Evolutionary conservation across 345 rosid genomes (phyloP).

Genomic region (Populus tremula): DNA sequence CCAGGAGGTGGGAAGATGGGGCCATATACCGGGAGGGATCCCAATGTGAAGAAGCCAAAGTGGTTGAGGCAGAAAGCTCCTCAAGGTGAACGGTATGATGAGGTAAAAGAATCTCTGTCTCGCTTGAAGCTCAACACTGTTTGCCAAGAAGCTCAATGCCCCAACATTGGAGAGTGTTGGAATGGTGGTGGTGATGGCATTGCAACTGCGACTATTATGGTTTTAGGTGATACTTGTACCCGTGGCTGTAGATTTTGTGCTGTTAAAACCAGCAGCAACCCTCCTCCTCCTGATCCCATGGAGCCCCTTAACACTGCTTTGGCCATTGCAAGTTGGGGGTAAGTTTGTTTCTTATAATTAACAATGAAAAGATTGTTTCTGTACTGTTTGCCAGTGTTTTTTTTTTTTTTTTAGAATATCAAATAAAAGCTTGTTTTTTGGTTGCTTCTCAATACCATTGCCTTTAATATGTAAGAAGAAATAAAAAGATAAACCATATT

Average conservation of each 20-base stretch:
- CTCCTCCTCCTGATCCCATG: conserved; percentile 87
- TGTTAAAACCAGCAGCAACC: conserved; percentile 91
- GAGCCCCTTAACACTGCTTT: conserved; percentile 90
- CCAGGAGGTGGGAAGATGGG: conserved; percentile 48
- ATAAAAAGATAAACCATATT: not conserved
- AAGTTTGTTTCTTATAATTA: conserved; percentile 13
- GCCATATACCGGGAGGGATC: conserved; percentile 80
- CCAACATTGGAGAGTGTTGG: conserved; percentile 99
- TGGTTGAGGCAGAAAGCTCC: conserved; percentile 97
- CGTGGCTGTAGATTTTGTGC: conserved; percentile 99
- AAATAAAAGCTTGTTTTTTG: not conserved
- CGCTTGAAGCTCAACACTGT: conserved; percentile 81
- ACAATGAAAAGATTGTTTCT: not conserved
- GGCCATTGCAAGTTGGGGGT: conserved; percentile 98
- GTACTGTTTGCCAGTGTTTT: not conserved
- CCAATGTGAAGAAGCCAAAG: conserved; percentile 71
- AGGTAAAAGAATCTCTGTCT: conserved; percentile 74
- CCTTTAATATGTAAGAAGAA: not conserved
- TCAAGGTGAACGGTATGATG: conserved; percentile 68
- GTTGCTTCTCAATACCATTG: not conserved
- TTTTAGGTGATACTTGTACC: conserved; percentile 96
- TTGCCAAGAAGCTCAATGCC: conserved; percentile 97
- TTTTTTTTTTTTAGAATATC: not conserved
- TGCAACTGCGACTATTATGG: conserved; percentile 94
- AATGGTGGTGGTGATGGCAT: conserved; percentile 98